Conservation (phyloP, 208 protist genomes). For the Trypanosoma theileri region DNA sequence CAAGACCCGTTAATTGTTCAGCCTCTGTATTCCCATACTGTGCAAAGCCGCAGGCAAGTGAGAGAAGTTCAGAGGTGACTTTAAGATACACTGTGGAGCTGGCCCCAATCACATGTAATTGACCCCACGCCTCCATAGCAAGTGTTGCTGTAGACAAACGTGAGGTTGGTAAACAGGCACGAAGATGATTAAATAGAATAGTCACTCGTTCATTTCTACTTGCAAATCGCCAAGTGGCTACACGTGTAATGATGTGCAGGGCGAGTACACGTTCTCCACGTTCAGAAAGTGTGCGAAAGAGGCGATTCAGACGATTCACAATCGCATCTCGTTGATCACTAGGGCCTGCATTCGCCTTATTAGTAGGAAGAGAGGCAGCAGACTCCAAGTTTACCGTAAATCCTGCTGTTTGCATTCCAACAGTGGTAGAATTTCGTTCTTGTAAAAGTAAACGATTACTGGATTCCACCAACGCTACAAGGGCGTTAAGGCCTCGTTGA, state of each 20-base stretch:
- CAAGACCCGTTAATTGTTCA: slow-evolving; percentile 55
- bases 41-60: slow-evolving; percentile 46
- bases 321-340: slow-evolving; percentile 26
- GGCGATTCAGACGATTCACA: slow-evolving; percentile 25
- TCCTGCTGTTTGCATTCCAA: not conserved
- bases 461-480: slow-evolving; percentile 34
- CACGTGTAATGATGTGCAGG: slow-evolving; percentile 70
- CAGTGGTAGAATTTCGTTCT: slow-evolving; percentile 2
- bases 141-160: slow-evolving; percentile 56
- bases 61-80: slow-evolving; percentile 53
- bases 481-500: slow-evolving; percentile 60
- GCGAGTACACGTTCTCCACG: slow-evolving; percentile 57
- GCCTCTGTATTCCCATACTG: slow-evolving; percentile 41
- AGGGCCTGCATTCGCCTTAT: not conserved
- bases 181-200: slow-evolving; percentile 64
- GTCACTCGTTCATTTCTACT: slow-evolving; percentile 52
- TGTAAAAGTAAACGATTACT: slow-evolving; percentile 20
- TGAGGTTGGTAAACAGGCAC: slow-evolving; percentile 50
- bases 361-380: not conserved
- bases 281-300: slow-evolving; percentile 48
- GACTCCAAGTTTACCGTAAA: slow-evolving; percentile 8
- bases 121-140: slow-evolving; percentile 71
- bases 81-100: slow-evolving; percentile 46
- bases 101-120: slow-evolving; percentile 52
- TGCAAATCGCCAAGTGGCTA: slow-evolving; percentile 42